Evolutionary conservation across 768 basidiomycete genomes (phyloP).

Genomic region (Glaciozyma martinii): DNA sequence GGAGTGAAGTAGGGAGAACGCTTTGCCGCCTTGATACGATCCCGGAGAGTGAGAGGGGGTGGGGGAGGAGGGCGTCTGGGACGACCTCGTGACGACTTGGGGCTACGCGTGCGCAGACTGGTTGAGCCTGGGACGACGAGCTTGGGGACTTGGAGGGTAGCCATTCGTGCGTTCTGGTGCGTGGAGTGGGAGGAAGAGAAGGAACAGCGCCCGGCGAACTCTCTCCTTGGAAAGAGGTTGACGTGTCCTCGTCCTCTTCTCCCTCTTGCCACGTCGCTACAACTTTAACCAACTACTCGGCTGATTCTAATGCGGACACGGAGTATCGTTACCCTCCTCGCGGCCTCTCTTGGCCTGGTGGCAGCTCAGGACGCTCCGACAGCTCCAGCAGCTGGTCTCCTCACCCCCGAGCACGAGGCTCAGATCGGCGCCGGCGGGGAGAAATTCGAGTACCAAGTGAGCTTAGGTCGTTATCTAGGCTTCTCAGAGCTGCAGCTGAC

Average conservation of each 20-base stretch:
- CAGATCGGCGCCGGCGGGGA: constrained; percentile 13
- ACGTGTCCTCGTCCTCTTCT: not conserved
- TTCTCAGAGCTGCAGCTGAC: not conserved
- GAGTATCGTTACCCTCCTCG: not conserved
- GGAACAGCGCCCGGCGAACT: not conserved
- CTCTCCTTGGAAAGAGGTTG: not conserved
- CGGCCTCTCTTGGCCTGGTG: constrained; percentile 2
- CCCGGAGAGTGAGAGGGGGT: not conserved
- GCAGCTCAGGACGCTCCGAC: not conserved
- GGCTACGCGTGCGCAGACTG: too few relatives aligned
- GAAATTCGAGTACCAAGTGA: constrained; percentile 28
- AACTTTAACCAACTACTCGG: not conserved
- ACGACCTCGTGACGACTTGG: not conserved
- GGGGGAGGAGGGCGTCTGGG: not conserved
- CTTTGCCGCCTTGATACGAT: not conserved
- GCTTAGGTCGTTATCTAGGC: not conserved
- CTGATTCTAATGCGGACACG: not conserved
- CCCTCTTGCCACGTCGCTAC: not conserved
- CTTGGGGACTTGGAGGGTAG: too few relatives aligned
- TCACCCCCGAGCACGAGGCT: constrained; percentile 20
- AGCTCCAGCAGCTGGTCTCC: constrained; percentile 1
- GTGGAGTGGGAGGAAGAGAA: not conserved
- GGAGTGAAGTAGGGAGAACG: not conserved
- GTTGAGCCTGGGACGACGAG: too few relatives aligned
- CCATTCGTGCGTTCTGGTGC: too few relatives aligned